Percentiles rank a stretch among this genome's conserved stretches.
phyloP scores from a whole-genome alignment of 345 rosid species.

The Eucalyptus pauciflora region DNA sequence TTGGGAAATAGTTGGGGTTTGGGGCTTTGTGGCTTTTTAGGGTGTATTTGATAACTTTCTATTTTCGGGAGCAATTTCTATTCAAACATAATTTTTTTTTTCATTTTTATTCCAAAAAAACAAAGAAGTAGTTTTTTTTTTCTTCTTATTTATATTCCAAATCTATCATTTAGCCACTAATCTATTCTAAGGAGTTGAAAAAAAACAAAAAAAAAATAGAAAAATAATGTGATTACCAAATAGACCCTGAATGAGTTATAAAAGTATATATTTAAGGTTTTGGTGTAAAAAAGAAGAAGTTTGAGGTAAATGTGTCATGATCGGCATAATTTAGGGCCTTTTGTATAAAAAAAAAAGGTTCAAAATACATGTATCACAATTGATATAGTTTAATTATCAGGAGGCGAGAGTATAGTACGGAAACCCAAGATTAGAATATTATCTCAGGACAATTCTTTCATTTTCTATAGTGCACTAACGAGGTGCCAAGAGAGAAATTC shows the following conservation, averaged over 20 bases:
- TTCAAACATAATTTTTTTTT: no score
- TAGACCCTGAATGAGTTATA: accelerated
- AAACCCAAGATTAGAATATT: background rate
- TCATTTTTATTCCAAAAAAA: no score
- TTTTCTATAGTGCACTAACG: background rate
- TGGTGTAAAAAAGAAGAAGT: no score
- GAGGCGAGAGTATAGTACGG: background rate
- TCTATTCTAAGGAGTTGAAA: no score
- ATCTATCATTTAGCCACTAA: accelerated
- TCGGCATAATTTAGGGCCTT: accelerated
- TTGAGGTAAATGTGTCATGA: accelerated
- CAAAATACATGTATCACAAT: no score
- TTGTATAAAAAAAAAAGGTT: accelerated
- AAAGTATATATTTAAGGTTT: no score
- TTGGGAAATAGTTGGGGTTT: background rate
- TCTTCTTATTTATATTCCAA: accelerated
- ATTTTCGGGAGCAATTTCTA: accelerated
- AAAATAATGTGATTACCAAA: no score
- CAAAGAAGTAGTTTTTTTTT: no score
- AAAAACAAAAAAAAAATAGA: no score
- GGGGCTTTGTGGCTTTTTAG: accelerated
- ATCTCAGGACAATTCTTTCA: background rate
- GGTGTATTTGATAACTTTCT: accelerated
- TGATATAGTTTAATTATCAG: background rate
- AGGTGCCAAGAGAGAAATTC: background rate